Evolutionary conservation across 805 yeast genomes (phyloP).

Genomic region (Ogataea haglerorum): DNA sequence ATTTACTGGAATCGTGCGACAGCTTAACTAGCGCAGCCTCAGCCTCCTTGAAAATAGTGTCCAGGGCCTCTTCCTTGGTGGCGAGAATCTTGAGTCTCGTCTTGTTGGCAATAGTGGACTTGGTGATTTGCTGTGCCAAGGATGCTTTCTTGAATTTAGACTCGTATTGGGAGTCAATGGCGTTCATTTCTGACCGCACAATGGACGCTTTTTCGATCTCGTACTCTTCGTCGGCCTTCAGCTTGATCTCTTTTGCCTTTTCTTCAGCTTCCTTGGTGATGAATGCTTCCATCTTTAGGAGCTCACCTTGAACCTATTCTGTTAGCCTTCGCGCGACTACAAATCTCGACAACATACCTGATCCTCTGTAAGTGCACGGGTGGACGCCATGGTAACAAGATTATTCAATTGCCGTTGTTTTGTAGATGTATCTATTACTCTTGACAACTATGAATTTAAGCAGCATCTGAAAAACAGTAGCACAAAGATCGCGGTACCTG

Average conservation of each 20-base stretch:
- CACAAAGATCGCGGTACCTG: constrained; percentile 2
- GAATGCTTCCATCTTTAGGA: constrained; percentile 97
- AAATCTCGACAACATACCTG: constrained; percentile 37
- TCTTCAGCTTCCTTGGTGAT: constrained; percentile 99
- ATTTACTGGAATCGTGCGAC: constrained; percentile 52
- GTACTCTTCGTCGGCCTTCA: constrained; percentile 98
- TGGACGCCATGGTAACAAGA: constrained; percentile 26
- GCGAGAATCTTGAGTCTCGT: constrained; percentile 86
- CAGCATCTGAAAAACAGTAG: constrained; percentile 11
- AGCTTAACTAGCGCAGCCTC: constrained; percentile 56
- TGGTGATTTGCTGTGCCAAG: constrained; percentile 90
- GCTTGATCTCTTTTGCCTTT: constrained; percentile 91
- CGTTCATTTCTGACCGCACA: constrained; percentile 87
- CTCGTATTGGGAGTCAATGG: constrained; percentile 78
- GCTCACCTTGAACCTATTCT: constrained; percentile 83
- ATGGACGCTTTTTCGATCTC: constrained; percentile 95
- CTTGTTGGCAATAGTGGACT: constrained; percentile 93
- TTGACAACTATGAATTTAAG: constrained; percentile 10
- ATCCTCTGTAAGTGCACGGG: constrained; percentile 43
- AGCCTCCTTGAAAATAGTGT: constrained; percentile 70
- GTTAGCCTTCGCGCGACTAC: background rate
- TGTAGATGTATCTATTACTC: constrained; percentile 4
- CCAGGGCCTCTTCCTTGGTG: constrained; percentile 79
- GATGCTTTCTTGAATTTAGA: constrained; percentile 86
- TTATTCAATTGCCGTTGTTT: constrained; percentile 3